Conservation (phyloP, 2,329 filamentous ascomycete species). For the Aspergillus ibericus region DNA sequence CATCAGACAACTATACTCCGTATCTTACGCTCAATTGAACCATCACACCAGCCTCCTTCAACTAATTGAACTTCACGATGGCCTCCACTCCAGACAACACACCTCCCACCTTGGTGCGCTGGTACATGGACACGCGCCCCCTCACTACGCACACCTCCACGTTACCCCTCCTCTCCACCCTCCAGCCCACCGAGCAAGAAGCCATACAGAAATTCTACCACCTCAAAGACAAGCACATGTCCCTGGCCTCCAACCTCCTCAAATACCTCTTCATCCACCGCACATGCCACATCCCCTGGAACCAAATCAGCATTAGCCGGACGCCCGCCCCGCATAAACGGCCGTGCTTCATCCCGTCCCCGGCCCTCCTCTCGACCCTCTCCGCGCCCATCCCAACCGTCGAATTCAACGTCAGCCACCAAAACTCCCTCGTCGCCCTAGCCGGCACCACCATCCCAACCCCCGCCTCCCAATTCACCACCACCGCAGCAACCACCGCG, state of each 20-base stretch:
- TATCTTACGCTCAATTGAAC: not conserved
- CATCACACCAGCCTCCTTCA: constrained; percentile 4
- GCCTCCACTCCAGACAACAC: not conserved
- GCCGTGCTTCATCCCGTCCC: constrained; percentile 55
- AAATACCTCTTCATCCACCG: constrained; percentile 62
- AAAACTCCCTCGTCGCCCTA: constrained; percentile 62
- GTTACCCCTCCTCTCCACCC: constrained; percentile 43
- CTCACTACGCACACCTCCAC: constrained; percentile 29
- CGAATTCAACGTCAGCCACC: constrained; percentile 67
- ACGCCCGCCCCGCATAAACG: constrained; percentile 48
- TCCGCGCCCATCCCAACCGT: constrained; percentile 32
- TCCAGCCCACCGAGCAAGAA: constrained; percentile 52
- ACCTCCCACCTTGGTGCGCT: constrained; percentile 33
- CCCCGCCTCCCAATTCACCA: constrained; percentile 12
- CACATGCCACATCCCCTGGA: constrained; percentile 57
- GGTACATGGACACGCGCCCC: constrained; percentile 46
- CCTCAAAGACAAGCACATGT: constrained; percentile 60
- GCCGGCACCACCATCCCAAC: constrained; percentile 47
- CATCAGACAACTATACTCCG: not conserved
- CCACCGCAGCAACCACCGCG: constrained; percentile 4
- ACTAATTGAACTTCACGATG: not conserved
- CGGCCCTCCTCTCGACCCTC: constrained; percentile 11
- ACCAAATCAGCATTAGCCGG: constrained; percentile 54
- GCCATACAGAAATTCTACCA: constrained; percentile 52
- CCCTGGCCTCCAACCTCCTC: constrained; percentile 60